Conservation (phyloP, 169 alveolate genomes). For the Plasmodium blacklocki region DNA sequence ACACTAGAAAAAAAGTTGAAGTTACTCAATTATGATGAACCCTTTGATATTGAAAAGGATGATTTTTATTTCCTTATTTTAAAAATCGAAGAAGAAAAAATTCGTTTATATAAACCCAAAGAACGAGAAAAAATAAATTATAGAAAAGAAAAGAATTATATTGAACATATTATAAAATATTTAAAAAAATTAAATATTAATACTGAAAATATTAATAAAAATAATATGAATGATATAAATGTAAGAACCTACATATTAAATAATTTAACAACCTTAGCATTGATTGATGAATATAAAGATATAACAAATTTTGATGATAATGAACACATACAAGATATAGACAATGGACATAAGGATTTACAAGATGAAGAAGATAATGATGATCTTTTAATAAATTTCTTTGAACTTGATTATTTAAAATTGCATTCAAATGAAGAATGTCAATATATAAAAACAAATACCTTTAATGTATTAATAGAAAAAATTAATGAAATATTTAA, state of each 20-base stretch:
- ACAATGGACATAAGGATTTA: not conserved
- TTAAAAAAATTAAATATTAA: constrained; percentile 60
- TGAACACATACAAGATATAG: not conserved
- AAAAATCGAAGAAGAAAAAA: constrained; percentile 74
- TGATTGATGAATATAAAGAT: constrained; percentile 74
- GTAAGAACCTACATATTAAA: constrained; percentile 46
- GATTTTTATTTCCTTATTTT: constrained; percentile 51
- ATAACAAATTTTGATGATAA: constrained; percentile 19
- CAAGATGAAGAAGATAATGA: constrained; percentile 9
- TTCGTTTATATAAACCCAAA: constrained; percentile 57
- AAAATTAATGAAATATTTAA: constrained; percentile 61
- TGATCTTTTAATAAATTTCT: constrained; percentile 19
- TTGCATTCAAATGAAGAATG: constrained; percentile 15
- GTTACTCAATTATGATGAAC: constrained; percentile 23
- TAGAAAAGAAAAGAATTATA: constrained; percentile 46
- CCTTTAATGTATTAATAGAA: constrained; percentile 13
- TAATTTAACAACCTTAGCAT: constrained; percentile 53
- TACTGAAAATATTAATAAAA: constrained; percentile 33
- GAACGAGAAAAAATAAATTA: constrained; percentile 76
- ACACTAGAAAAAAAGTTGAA: constrained; percentile 52
- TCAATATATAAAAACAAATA: not conserved
- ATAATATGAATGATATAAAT: constrained; percentile 38
- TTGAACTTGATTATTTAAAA: constrained; percentile 29
- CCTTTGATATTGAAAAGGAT: constrained; percentile 28
- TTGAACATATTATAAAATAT: constrained; percentile 65